Conservation (phyloP, 192 early-diverging fungal genomes). For the Umbelopsis vinacea region DNA sequence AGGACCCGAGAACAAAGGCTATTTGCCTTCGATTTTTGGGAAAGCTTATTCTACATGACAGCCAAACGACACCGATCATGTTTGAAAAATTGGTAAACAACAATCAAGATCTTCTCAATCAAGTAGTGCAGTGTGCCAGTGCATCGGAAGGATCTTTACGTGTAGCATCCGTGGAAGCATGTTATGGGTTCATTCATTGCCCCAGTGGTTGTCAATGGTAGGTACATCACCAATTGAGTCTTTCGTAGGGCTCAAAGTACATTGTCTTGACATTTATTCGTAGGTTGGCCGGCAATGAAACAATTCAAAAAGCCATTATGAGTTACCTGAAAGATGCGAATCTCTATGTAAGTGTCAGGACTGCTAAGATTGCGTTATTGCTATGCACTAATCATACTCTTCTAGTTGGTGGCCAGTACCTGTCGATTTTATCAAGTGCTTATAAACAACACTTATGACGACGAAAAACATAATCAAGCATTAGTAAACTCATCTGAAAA, state of each 20-base stretch:
- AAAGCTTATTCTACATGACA: constrained; percentile 6
- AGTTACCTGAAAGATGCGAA: not conserved
- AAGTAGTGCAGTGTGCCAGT: not conserved
- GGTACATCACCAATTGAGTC: not conserved
- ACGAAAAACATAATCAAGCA: constrained; percentile 5
- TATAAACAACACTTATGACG: constrained; percentile 42
- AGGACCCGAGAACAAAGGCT: constrained; percentile 34
- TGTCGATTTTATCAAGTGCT: constrained; percentile 47
- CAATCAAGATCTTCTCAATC: constrained; percentile 6
- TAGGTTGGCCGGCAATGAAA: not conserved
- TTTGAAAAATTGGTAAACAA: not conserved
- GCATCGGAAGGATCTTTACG: constrained; percentile 30
- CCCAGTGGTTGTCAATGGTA: constrained; percentile 22
- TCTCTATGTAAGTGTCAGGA: not conserved
- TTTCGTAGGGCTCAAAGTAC: not conserved
- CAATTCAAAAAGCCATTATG: not conserved
- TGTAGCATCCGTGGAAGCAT: constrained; percentile 30
- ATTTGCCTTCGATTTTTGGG: constrained; percentile 37
- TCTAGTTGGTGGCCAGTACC: constrained; percentile 38
- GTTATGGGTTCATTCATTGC: constrained; percentile 21
- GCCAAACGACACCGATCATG: not conserved
- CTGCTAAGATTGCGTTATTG: not conserved
- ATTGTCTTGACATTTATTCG: not conserved
- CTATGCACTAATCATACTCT: not conserved
- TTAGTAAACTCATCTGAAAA: constrained; percentile 38